Conservation (phyloP, 2,329 filamentous ascomycete species). For the Sarocladiaceae sp. region DNA sequence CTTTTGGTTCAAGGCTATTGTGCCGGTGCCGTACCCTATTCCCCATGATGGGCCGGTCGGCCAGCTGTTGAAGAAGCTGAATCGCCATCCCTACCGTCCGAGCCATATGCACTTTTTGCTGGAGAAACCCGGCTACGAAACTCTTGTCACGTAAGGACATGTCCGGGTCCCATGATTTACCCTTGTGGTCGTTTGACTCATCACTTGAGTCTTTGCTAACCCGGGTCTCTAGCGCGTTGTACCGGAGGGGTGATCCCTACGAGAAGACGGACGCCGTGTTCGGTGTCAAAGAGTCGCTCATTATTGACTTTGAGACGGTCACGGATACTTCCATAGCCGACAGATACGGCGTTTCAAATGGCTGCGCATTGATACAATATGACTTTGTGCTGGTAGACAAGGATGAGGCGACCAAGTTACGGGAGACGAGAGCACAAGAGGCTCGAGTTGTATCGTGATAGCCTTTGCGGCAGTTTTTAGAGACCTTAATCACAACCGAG, state of each 20-base stretch:
- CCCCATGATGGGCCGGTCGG: constrained; percentile 80
- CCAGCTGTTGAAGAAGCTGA: constrained; percentile 57
- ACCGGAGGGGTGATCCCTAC: constrained; percentile 7
- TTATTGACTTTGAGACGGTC: constrained; percentile 4
- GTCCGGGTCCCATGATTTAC: too few relatives aligned
- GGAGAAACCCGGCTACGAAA: background rate
- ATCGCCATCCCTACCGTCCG: constrained; percentile 68
- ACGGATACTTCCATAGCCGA: constrained; percentile 8
- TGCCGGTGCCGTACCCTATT: constrained; percentile 79
- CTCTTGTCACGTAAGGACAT: background rate
- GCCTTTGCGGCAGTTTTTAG: too few relatives aligned
- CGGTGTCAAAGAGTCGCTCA: constrained; percentile 11
- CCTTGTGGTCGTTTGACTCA: background rate
- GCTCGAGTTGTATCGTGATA: constrained; percentile 1
- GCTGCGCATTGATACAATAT: constrained; percentile 7
- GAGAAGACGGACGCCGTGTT: constrained; percentile 10
- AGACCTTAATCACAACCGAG: too few relatives aligned
- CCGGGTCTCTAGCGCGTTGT: background rate
- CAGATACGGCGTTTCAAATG: constrained; percentile 8
- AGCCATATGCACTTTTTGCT: constrained; percentile 76
- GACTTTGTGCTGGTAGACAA: constrained; percentile 10
- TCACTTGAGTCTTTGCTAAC: background rate
- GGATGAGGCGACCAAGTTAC: background rate
- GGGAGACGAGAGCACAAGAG: background rate
- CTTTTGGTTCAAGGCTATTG: constrained; percentile 82